Evolutionary conservation across 2,329 filamentous ascomycete genomes (phyloP).

Genomic region (Aspergillus floridensis): DNA sequence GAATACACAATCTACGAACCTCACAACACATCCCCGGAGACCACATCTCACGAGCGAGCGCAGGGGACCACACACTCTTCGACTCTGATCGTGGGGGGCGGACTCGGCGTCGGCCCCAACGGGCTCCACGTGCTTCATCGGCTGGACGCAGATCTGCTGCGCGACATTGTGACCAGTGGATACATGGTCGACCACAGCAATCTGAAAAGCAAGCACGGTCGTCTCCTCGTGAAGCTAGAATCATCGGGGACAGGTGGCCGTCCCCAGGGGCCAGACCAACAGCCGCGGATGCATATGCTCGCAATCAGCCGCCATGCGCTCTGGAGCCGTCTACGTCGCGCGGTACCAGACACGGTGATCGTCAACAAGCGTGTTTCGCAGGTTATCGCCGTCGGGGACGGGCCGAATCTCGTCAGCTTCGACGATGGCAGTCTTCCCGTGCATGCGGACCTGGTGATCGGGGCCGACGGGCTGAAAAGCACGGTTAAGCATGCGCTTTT

Average conservation of each 20-base stretch:
- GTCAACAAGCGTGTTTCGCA: constrained; percentile 32
- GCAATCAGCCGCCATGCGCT: constrained; percentile 39
- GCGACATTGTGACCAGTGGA: constrained; percentile 33
- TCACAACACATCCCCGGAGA: constrained; percentile 32
- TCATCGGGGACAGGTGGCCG: no score
- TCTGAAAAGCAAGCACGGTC: constrained; percentile 37
- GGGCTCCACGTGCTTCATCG: constrained; percentile 40
- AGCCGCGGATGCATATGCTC: constrained; percentile 29
- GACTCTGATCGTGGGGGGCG: constrained; percentile 38
- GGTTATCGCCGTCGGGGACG: constrained; percentile 26
- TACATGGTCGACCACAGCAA: constrained; percentile 34
- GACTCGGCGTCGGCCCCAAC: constrained; percentile 40
- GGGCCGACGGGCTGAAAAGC: constrained; percentile 44
- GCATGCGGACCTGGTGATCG: constrained; percentile 44
- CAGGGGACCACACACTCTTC: constrained; percentile 30
- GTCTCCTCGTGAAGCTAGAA: constrained; percentile 27
- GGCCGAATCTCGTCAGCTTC: constrained; percentile 33
- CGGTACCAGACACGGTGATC: constrained; percentile 35
- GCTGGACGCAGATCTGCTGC: constrained; percentile 35
- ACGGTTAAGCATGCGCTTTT: constrained; percentile 39
- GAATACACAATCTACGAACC: constrained; percentile 43
- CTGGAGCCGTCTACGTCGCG: constrained; percentile 38
- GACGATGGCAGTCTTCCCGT: constrained; percentile 31
- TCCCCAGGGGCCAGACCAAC: neutral
- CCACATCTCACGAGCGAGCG: constrained; percentile 17